phyloP scores from a whole-genome alignment of 352 stramenopile species.

The Thraustochytrium striatum region DNA sequence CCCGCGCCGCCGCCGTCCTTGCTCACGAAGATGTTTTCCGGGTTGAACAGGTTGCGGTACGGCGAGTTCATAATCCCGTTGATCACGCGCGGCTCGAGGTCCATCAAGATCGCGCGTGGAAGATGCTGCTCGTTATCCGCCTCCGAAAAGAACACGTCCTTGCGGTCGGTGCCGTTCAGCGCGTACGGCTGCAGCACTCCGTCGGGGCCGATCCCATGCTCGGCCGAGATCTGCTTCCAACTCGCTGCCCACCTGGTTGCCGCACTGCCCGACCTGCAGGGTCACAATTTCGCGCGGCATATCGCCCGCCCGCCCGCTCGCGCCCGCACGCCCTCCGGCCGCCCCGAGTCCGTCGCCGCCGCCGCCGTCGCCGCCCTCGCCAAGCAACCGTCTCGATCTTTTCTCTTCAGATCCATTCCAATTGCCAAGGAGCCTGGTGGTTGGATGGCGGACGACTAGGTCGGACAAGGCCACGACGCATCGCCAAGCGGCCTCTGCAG shows the following conservation, averaged over 20 bases:
- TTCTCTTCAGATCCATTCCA: too few species aligned
- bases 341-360: too few species aligned
- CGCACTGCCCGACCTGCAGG: slow-evolving; percentile 97
- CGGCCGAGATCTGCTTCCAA: slow-evolving; percentile 98
- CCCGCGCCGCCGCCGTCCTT: slow-evolving; percentile 81
- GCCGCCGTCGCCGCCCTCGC: too few species aligned
- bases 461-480: too few species aligned
- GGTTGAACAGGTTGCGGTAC: slow-evolving; percentile 96
- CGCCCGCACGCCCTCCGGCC: too few species aligned
- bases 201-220: slow-evolving; percentile 96
- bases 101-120: slow-evolving; percentile 71
- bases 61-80: slow-evolving; percentile 82
- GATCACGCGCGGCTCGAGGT: slow-evolving; percentile 91
- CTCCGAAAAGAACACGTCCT: slow-evolving; percentile 99
- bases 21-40: slow-evolving; percentile 89
- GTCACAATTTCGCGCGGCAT: slow-evolving; percentile 99
- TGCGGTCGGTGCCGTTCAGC: slow-evolving; percentile 82
- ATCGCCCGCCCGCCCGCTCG: neutral
- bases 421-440: too few species aligned
- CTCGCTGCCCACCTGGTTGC: slow-evolving; percentile 98
- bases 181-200: slow-evolving; percentile 90
- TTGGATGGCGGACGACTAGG: too few species aligned
- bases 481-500: too few species aligned
- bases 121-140: slow-evolving; percentile 50
- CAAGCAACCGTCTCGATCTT: too few species aligned